Evolutionary conservation across 148 eudicot species (phyloP).

Genomic region (Silene uniflora): DNA sequence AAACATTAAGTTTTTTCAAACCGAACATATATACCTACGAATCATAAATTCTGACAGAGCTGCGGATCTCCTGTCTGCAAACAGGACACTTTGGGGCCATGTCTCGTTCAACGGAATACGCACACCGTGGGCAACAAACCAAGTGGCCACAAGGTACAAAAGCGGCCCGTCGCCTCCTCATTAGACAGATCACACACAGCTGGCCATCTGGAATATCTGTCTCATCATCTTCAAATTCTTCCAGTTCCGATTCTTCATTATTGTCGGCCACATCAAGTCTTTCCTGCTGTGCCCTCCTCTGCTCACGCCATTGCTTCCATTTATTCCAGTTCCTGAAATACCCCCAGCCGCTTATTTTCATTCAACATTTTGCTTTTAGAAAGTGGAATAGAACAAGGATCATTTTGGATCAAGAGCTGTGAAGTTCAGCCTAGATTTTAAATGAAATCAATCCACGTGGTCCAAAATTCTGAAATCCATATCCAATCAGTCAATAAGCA

Average conservation of each 20-base stretch:
- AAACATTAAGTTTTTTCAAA: background rate
- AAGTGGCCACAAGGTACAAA: conserved; percentile 93
- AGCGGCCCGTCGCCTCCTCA: conserved; percentile 66
- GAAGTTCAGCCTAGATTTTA: no score
- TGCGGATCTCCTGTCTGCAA: conserved; percentile 60
- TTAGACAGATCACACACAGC: conserved; percentile 64
- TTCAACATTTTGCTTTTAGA: background rate
- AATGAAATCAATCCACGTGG: no score
- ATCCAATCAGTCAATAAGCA: background rate
- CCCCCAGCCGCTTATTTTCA: background rate
- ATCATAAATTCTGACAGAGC: conserved; percentile 72
- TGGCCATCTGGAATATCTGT: conserved; percentile 65
- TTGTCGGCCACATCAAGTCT: conserved; percentile 11
- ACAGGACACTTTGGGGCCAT: conserved; percentile 71
- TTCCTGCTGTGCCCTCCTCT: conserved; percentile 43
- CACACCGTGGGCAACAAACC: conserved; percentile 77
- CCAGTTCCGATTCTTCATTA: conserved; percentile 23
- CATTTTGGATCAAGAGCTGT: no score
- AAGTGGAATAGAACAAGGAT: background rate
- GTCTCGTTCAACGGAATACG: conserved; percentile 56
- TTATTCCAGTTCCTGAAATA: conserved; percentile 61
- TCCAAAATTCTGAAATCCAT: background rate
- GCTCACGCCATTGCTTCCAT: conserved; percentile 61
- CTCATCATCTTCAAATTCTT: conserved; percentile 55
- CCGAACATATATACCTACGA: conserved; percentile 33